These are phyloP conservation scores for Niebla homalea DNA, from an alignment of 495 filamentous ascomycete genomes.

Conservation along the genomic window DNA sequence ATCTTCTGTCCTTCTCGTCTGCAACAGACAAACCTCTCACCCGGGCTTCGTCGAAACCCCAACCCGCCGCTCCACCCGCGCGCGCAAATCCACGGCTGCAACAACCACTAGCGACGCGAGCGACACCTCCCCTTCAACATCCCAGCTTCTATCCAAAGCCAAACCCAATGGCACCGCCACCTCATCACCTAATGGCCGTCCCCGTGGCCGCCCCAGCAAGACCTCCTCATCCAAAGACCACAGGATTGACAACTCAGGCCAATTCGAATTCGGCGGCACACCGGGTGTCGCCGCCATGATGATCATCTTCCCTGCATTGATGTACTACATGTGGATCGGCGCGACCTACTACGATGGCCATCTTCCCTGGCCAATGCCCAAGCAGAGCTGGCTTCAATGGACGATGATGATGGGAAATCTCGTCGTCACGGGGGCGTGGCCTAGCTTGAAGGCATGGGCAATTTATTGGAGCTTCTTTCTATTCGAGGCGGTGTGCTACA, in stretches of 20 bases:
- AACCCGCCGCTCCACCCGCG: constrained; percentile 27
- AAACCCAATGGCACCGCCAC: not conserved
- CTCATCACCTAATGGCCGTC: constrained; percentile 37
- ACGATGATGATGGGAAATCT: constrained; percentile 49
- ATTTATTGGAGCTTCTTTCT: constrained; percentile 91
- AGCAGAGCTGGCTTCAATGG: constrained; percentile 56
- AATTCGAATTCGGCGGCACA: constrained; percentile 83
- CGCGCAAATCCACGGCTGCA: constrained; percentile 6
- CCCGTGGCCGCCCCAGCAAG: constrained; percentile 29
- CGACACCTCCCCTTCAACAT: not conserved
- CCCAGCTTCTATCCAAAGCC: not conserved
- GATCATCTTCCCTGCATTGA: constrained; percentile 79
- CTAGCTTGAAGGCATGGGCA: constrained; percentile 63
- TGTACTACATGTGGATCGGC: constrained; percentile 99
- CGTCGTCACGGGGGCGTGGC: constrained; percentile 71
- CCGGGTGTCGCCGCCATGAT: constrained; percentile 69
- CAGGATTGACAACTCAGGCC: constrained; percentile 64
- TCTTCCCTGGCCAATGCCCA: constrained; percentile 53
- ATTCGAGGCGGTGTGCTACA: constrained; percentile 69
- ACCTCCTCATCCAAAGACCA: constrained; percentile 57
- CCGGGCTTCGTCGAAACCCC: constrained; percentile 47
- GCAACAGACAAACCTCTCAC: constrained; percentile 41
- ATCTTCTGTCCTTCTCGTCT: not conserved
- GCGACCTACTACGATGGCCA: constrained; percentile 81
- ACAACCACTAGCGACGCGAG: not conserved